A percentile compares a stretch with the other conserved stretches of the same genome.
These are phyloP conservation scores for Huiozyma naganishii DNA, from an alignment of 805 yeast species.

Conservation along the genomic window DNA sequence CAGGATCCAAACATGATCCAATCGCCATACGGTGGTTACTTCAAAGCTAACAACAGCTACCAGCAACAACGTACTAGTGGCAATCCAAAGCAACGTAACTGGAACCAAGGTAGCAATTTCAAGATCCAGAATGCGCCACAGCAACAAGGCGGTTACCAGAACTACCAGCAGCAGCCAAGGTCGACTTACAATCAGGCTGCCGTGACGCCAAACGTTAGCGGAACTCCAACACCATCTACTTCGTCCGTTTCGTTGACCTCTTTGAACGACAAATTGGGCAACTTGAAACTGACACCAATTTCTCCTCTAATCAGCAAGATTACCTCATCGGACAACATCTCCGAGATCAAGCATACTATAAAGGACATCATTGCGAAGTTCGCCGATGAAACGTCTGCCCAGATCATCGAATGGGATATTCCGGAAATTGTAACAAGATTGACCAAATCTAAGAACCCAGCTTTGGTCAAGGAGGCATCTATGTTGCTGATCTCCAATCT, in stretches of 20 bases:
- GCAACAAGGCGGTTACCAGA: conserved; percentile 6
- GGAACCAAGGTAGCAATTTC: conserved; percentile 10
- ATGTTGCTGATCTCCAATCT: conserved; percentile 48
- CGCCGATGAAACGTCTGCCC: conserved; percentile 24
- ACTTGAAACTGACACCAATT: conserved; percentile 56
- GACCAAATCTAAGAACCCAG: conserved; percentile 61
- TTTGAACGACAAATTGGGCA: conserved; percentile 57
- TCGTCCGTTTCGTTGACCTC: conserved; percentile 69
- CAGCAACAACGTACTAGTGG: conserved; percentile 16
- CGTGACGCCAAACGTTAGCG: conserved; percentile 28
- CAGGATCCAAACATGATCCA: conserved; percentile 21
- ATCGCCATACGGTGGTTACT: conserved; percentile 28
- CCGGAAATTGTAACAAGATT: conserved; percentile 53
- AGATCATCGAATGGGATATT: conserved; percentile 56
- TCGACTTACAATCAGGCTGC: conserved; percentile 25
- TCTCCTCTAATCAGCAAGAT: conserved; percentile 37
- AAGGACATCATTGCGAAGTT: conserved; percentile 39
- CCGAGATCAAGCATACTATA: conserved; percentile 28
- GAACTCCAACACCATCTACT: conserved; percentile 33
- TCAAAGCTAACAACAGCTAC: conserved; percentile 10
- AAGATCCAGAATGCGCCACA: conserved; percentile 9
- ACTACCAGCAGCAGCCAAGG: conserved; percentile 8
- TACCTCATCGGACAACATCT: conserved; percentile 24
- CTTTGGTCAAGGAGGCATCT: conserved; percentile 68
- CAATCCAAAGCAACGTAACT: conserved; percentile 9